phyloP scores from a whole-genome alignment of 495 filamentous ascomycete genomes.

The Astrothelium subdiscretum region DNA sequence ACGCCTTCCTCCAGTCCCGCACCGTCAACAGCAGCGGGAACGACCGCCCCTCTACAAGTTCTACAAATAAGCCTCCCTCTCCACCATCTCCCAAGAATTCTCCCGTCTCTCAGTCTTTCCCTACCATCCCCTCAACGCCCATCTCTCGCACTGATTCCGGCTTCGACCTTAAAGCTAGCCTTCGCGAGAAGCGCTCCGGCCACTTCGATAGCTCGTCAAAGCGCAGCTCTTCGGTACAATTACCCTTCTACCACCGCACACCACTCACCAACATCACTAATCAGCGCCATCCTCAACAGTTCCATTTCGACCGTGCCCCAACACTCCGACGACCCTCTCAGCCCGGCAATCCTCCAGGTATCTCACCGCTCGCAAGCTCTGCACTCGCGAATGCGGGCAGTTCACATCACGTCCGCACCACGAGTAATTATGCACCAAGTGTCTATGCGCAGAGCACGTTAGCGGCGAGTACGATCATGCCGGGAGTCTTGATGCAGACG shows the following conservation, averaged over 20 bases:
- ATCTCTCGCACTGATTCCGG: conserved; percentile 84
- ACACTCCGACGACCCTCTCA: conserved; percentile 68
- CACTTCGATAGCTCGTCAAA: conserved; percentile 79
- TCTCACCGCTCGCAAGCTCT: conserved; percentile 53
- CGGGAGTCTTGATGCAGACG: conserved; percentile 73
- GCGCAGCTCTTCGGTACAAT: conserved; percentile 62
- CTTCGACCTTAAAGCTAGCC: conserved; percentile 67
- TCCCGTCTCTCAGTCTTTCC: conserved; percentile 69
- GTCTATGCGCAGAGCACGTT: conserved; percentile 93
- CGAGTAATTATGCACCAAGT: conserved; percentile 82
- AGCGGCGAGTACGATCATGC: conserved; percentile 97
- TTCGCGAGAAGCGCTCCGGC: conserved; percentile 88
- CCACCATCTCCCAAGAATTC: conserved; percentile 71
- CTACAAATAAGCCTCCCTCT: conserved; percentile 27
- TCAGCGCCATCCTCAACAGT: conserved; percentile 25
- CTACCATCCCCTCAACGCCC: conserved; percentile 58
- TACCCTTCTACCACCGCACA: conserved; percentile 5
- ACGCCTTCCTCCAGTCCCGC: conserved; percentile 74
- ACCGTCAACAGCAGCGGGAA: conserved; percentile 47
- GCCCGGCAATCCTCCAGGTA: conserved; percentile 66
- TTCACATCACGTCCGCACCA: conserved; percentile 44
- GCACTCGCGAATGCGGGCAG: conserved; percentile 51
- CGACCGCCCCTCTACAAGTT: conserved; percentile 73
- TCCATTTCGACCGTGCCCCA: conserved; percentile 61
- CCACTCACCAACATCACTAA: conserved; percentile 16